These are phyloP conservation scores for Oropetium thomaeum DNA, from an alignment of 176 grass and related monocot genomes.

Conservation along the genomic window DNA sequence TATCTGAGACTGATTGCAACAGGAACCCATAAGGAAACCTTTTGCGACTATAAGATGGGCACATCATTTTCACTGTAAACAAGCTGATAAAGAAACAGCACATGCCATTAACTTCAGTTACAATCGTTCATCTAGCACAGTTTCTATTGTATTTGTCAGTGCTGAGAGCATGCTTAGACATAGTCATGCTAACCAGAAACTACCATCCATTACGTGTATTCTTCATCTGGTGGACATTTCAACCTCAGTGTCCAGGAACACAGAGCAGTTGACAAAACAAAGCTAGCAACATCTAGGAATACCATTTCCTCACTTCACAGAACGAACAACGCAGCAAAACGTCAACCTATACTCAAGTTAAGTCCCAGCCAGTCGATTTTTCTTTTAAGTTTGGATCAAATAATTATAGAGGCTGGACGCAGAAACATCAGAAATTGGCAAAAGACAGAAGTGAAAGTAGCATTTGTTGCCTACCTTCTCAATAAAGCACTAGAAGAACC, in stretches of 20 bases:
- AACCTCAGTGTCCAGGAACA: not conserved
- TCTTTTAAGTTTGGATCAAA: not conserved
- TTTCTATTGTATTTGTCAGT: not conserved
- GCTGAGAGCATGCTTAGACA: not conserved
- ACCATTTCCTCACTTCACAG: not conserved
- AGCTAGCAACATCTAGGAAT: not conserved
- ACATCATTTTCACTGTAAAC: constrained; percentile 14
- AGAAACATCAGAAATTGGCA: not conserved
- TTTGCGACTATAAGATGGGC: not conserved
- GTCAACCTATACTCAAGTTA: not conserved
- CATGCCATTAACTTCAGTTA: constrained; percentile 25
- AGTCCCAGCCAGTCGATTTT: not conserved
- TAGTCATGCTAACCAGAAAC: not conserved
- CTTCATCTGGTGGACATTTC: not conserved
- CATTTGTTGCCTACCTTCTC: constrained; percentile 14
- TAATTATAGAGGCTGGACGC: not conserved
- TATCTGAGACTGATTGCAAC: constrained; percentile 30
- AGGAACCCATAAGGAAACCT: constrained; percentile 7
- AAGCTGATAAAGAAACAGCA: constrained; percentile 19
- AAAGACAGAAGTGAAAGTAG: not conserved
- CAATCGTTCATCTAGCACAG: not conserved
- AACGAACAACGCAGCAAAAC: not conserved
- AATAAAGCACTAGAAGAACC: not conserved
- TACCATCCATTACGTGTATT: not conserved
- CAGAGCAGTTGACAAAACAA: constrained; percentile 2